Base-by-base conservation (phyloP, 257 asterid species). In the Capsicum baccatum region DNA sequence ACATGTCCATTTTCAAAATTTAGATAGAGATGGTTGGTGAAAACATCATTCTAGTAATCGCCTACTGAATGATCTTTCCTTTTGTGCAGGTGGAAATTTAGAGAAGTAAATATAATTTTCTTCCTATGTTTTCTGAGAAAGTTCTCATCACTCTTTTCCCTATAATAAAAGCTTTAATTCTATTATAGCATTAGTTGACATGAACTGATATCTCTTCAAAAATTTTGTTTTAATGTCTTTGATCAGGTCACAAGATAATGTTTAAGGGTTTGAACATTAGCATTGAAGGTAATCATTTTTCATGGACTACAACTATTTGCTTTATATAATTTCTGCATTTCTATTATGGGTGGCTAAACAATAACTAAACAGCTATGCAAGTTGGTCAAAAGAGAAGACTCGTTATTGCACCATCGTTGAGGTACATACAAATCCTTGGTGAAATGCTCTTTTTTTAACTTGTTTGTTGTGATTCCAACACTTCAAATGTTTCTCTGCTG, bases 331-430 rank as follows among this genome's bases (percentile, higher is more conserved):
- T 73, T 7, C 19, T 48, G 60, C 6, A 3, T 50, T 73, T 26
- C 42, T 73, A 19, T 73, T 73, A 48, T 50, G 80, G 39, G 58
- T 71, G 58, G 59, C 59, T 70, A 44, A 44, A 52, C 57, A 47
- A 19, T 48, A 48, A 73, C 59, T 73, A 19, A 48, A 26, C 84
- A 91, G 94, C 97, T 86, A 94, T 94, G 98, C 92, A 63, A 52
- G 90, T 89, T 80, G 98, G 95, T 58, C 97, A 86, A 73, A 91
- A 89, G 89, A 93, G 97, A 89, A 90, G 94, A 87, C 89, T 94
- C 42, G 37, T 71, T 54, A 83, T 94, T 83, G 97, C 97, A 70
- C 97, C 97, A 82, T 86, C 92, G 6, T 26, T 91, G 93, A 92
- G 97, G 97, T 93, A 92, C 56, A 85, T 54, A 57, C 80, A 73